Percentiles rank a stretch among this genome's conserved stretches.
Conservation (phyloP, 2,329 filamentous ascomycete genomes). For the Aspergillus costaricaensis region DNA sequence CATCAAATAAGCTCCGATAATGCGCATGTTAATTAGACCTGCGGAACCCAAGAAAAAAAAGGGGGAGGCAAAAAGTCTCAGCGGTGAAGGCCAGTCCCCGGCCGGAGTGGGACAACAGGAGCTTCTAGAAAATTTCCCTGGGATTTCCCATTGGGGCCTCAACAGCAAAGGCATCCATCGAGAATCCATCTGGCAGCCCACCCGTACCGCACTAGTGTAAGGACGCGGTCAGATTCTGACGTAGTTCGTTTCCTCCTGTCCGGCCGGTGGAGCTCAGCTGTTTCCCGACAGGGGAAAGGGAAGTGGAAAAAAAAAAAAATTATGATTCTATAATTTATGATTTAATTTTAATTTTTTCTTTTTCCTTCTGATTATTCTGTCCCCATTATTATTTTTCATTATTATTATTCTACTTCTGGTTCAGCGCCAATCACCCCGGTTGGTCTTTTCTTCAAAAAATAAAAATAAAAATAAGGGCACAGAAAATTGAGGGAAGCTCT, state of each 20-base stretch:
- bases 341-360: constrained; percentile 13
- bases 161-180: not conserved
- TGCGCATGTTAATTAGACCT: constrained; percentile 5
- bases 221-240: constrained; percentile 19
- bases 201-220: constrained; percentile 17
- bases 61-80: constrained; percentile 19
- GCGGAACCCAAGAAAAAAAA: constrained; percentile 14
- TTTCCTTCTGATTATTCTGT: constrained; percentile 1
- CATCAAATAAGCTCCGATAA: constrained; percentile 1
- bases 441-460: constrained; percentile 10
- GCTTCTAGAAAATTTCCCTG: constrained; percentile 31
- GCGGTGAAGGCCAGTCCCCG: constrained; percentile 11
- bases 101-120: constrained; percentile 9
- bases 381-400: constrained; percentile 7
- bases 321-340: constrained; percentile 11
- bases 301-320: too few relatives aligned
- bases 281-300: constrained; percentile 20
- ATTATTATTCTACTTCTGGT: constrained; percentile 10
- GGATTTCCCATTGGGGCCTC: constrained; percentile 25
- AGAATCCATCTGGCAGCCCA: constrained; percentile 18
- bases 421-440: constrained; percentile 13
- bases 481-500: constrained; percentile 10
- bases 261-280: constrained; percentile 23
- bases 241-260: constrained; percentile 22
- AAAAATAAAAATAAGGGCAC: constrained; percentile 15